Evolutionary conservation across 2,329 filamentous ascomycete species (phyloP).

Genomic region (Colletotrichum echinochloae): DNA sequence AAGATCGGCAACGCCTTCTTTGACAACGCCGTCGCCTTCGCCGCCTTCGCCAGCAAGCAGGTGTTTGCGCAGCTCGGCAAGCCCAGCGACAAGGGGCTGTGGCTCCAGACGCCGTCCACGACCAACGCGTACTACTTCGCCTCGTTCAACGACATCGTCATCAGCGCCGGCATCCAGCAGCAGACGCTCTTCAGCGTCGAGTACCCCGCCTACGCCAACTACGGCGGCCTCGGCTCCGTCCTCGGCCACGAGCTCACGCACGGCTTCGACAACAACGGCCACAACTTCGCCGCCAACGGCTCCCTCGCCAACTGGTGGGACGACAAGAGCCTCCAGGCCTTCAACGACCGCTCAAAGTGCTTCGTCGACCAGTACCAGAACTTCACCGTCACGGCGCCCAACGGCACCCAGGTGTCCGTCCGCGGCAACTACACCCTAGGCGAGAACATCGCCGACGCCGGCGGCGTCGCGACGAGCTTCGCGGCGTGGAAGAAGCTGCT

Average conservation of each 20-base stretch:
- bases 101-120: constrained; percentile 69
- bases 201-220: constrained; percentile 73
- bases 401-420: constrained; percentile 68
- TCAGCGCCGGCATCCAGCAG: constrained; percentile 77
- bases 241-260: constrained; percentile 78
- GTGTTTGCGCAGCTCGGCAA: constrained; percentile 70
- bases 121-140: constrained; percentile 75
- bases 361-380: constrained; percentile 75
- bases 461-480: constrained; percentile 72
- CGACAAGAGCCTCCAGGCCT: constrained; percentile 66
- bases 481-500: constrained; percentile 74
- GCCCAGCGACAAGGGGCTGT: constrained; percentile 69
- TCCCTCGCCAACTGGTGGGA: constrained; percentile 77
- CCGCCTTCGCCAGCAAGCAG: constrained; percentile 57
- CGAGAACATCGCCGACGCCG: constrained; percentile 80
- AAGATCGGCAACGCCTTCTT: constrained; percentile 67
- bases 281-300: constrained; percentile 73
- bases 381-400: constrained; percentile 67
- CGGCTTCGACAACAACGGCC: constrained; percentile 74
- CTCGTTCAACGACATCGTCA: constrained; percentile 74
- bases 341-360: constrained; percentile 70
- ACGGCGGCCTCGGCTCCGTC: constrained; percentile 74
- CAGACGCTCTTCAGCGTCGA: constrained; percentile 70
- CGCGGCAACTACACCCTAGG: constrained; percentile 72
- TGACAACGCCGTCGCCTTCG: constrained; percentile 65